Evolutionary conservation across 345 rosid genomes (phyloP).

Genomic region (Lepidium sativum): DNA sequence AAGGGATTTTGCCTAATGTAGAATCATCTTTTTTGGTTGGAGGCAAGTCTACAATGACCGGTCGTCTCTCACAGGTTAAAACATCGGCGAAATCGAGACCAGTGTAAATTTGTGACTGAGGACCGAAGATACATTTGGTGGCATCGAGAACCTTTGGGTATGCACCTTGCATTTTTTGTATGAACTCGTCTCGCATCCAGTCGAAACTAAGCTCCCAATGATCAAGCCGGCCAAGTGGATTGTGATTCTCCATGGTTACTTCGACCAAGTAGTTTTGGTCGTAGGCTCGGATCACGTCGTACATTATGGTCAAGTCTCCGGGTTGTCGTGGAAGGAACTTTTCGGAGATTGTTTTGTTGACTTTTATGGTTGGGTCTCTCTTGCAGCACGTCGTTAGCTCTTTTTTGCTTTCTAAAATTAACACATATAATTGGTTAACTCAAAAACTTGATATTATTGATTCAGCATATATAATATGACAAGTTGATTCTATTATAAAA

Average conservation of each 20-base stretch:
- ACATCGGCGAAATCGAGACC: constrained; percentile 62
- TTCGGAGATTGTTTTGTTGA: constrained; percentile 52
- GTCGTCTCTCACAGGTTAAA: constrained; percentile 80
- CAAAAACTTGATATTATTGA: neutral
- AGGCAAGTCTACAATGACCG: constrained; percentile 81
- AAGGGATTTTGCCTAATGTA: constrained; percentile 52
- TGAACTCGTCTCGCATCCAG: constrained; percentile 85
- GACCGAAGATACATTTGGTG: constrained; percentile 67
- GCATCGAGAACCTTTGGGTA: constrained; percentile 77
- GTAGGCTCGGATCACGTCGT: constrained; percentile 77
- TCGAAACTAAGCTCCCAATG: constrained; percentile 94
- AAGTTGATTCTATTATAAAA: neutral
- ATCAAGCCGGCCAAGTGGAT: constrained; percentile 88
- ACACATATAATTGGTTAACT: neutral
- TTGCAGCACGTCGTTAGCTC: constrained; percentile 69
- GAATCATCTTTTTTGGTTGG: constrained; percentile 78
- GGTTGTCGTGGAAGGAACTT: constrained; percentile 63
- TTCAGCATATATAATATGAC: neutral
- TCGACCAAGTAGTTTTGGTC: constrained; percentile 70
- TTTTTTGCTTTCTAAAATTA: constrained; percentile 35
- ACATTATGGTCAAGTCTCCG: constrained; percentile 91
- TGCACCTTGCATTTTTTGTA: constrained; percentile 81
- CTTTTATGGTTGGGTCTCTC: constrained; percentile 38
- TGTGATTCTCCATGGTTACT: constrained; percentile 76
- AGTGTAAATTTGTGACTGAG: constrained; percentile 51